These are phyloP conservation scores for Aspergillus carlsbadensis DNA, from an alignment of 495 filamentous ascomycete species.

Conservation along the genomic window DNA sequence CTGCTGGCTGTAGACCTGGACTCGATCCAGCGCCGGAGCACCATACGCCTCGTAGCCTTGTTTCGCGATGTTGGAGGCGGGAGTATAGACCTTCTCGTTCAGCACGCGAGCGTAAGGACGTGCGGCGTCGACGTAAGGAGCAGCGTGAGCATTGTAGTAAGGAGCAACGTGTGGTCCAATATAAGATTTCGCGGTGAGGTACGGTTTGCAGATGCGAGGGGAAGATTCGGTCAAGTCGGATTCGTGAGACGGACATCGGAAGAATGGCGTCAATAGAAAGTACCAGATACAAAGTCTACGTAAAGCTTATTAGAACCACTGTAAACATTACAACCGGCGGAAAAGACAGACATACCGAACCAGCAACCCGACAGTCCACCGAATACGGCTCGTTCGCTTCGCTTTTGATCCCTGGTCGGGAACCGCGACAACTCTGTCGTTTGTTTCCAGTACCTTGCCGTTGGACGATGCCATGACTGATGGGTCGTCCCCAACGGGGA, in stretches of 20 bases:
- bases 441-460: conserved; percentile 27
- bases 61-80: conserved; percentile 61
- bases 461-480: conserved; percentile 27
- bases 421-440: conserved; percentile 14
- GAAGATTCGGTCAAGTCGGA: conserved; percentile 66
- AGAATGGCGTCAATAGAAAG: conserved; percentile 69
- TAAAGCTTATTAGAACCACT: not conserved
- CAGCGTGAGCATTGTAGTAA: conserved; percentile 82
- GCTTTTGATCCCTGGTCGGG: conserved; percentile 16
- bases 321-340: not conserved
- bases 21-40: conserved; percentile 70
- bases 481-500: not conserved
- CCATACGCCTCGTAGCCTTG: conserved; percentile 66
- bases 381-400: conserved; percentile 38
- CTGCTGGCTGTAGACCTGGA: conserved; percentile 58
- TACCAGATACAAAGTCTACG: conserved; percentile 83
- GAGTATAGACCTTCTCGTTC: conserved; percentile 65
- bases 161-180: conserved; percentile 75
- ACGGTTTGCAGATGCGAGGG: conserved; percentile 80
- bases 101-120: conserved; percentile 71
- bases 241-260: conserved; percentile 76
- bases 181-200: conserved; percentile 66
- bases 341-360: conserved; percentile 53
- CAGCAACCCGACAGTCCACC: conserved; percentile 54
- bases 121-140: conserved; percentile 74